Base-by-base conservation (phyloP, 2,329 filamentous ascomycete species). In the Zymoseptoria crescenta region DNA sequence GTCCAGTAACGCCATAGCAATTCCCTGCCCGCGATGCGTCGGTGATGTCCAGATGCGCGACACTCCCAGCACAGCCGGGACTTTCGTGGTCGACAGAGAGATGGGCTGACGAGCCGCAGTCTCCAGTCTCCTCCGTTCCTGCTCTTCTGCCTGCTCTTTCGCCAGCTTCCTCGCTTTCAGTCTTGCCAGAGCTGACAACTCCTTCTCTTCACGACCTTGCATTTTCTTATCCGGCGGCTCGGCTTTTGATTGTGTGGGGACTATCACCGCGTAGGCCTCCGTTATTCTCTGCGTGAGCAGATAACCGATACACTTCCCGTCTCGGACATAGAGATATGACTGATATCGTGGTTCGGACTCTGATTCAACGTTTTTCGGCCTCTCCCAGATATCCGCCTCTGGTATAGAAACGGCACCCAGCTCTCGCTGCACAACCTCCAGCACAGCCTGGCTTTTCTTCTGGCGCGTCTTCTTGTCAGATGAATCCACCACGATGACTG, bases 41-140 rank as follows among this genome's bases (percentile, higher is more conserved):
- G 76, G 78, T 7, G 81, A 83, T 0, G 83, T 84, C 85, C 85
- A 88, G 64, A 88, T 84, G 29, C 85, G 79, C 24, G 84, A 85
- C 27, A 88, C 80, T 19, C 84, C 83, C 56, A 87, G 76, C n/a
- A 81, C 74, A 2, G 80, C 83, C 2, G 76, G 72, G 27, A 57
- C 53, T 1, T 41, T 45, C 4, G 56, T 56, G 10, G 56, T 49
- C 5, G 67, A 67, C 27, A 70, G 57, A 20, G 64, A 52, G 2
- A 72, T 55, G 0, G 68, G 64, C 30, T 65, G 61, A 6, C 19
- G 51, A 4, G 51, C 53, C 20, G 45, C 27, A 8, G 3, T 7
- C 3, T 30, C 52, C 19, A 8, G 35, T 20, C 20, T 21, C 13
- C 7, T 27, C 49, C 24, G 20, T n/a, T 51, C 45, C 45, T 55